Percentiles rank a stretch among this genome's conserved stretches.
Evolutionary conservation across 192 early-diverging fungal genomes (phyloP).

Genomic region (Funneliformis mosseae): DNA sequence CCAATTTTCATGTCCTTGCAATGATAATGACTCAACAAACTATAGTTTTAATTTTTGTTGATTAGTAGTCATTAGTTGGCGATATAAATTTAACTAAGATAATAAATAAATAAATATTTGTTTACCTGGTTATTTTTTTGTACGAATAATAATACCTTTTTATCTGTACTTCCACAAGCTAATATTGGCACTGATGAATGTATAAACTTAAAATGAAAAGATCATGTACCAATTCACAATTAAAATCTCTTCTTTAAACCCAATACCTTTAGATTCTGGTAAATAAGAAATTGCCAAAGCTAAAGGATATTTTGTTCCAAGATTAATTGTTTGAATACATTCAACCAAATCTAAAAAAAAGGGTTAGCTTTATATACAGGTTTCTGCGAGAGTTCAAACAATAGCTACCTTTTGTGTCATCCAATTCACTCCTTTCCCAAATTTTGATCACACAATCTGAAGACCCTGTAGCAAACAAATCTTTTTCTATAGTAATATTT

Average conservation of each 20-base stretch:
- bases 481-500: conserved; percentile 43
- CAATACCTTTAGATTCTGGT: conserved; percentile 60
- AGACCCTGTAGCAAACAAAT: conserved; percentile 68
- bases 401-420: conserved; percentile 38
- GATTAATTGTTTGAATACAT: conserved; percentile 70
- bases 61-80: not conserved
- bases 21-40: conserved; percentile 65
- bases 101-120: not conserved
- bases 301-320: conserved; percentile 68
- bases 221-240: conserved; percentile 3
- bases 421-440: conserved; percentile 58
- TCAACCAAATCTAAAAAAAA: conserved; percentile 45
- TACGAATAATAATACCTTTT: conserved; percentile 70
- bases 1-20: conserved; percentile 96
- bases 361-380: too few species aligned
- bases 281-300: conserved; percentile 68
- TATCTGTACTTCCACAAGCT: conserved; percentile 84
- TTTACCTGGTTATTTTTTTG: conserved; percentile 42
- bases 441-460: conserved; percentile 73
- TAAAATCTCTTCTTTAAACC: not conserved
- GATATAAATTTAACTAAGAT: not conserved
- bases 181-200: conserved; percentile 58
- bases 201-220: not conserved
- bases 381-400: not conserved
- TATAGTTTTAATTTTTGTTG: conserved; percentile 1